Evolutionary conservation across 2,329 filamentous ascomycete species (phyloP).

Genomic region (Aspergillus terreus): DNA sequence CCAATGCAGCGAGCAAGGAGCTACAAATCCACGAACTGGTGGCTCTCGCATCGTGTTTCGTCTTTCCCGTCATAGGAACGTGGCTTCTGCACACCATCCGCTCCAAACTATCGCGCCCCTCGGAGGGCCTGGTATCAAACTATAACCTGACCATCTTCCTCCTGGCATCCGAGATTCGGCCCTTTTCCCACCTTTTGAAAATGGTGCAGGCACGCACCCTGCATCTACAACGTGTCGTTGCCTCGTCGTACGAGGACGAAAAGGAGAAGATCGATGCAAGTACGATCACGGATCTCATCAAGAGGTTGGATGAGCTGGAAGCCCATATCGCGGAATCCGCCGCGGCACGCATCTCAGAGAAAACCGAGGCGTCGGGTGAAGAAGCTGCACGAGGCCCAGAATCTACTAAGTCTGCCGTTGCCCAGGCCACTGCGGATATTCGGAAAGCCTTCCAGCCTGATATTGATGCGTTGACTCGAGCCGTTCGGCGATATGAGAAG

Average conservation of each 20-base stretch:
- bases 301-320: slow-evolving; percentile 69
- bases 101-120: slow-evolving; percentile 73
- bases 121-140: slow-evolving; percentile 83
- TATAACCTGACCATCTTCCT: slow-evolving; percentile 92
- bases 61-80: slow-evolving; percentile 73
- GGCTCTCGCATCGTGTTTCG: slow-evolving; percentile 74
- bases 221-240: slow-evolving; percentile 72
- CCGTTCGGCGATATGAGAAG: slow-evolving; percentile 88
- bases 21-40: slow-evolving; percentile 71
- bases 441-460: slow-evolving; percentile 70
- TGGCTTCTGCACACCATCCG: slow-evolving; percentile 80
- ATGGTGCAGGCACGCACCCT: slow-evolving; percentile 75
- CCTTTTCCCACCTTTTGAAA: slow-evolving; percentile 75
- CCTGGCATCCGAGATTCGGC: slow-evolving; percentile 79
- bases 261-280: slow-evolving; percentile 21
- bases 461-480: slow-evolving; percentile 81
- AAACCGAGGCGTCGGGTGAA: background rate
- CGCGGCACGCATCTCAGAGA: slow-evolving; percentile 18
- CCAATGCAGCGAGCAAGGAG: slow-evolving; percentile 52
- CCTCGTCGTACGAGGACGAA: slow-evolving; percentile 29
- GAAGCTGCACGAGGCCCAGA: slow-evolving; percentile 27
- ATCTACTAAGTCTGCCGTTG: slow-evolving; percentile 40
- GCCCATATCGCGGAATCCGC: slow-evolving; percentile 46
- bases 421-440: slow-evolving; percentile 51
- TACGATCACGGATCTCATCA: slow-evolving; percentile 54